Percentiles rank a stretch among this genome's conserved stretches.
Evolutionary conservation across 2,329 filamentous ascomycete genomes (phyloP).

Genomic region (Hypoxylon sp.): DNA sequence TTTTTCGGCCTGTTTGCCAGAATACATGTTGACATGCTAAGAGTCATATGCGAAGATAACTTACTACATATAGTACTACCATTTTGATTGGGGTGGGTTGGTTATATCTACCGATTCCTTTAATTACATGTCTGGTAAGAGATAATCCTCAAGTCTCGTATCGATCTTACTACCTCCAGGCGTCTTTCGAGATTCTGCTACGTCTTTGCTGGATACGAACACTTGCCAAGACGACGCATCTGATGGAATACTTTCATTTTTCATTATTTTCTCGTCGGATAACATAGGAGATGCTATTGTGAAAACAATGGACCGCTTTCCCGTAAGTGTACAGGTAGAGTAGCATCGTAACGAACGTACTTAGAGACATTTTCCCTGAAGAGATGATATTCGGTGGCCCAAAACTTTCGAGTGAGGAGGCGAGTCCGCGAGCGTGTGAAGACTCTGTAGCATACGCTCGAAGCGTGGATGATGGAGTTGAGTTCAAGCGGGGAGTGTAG

Average conservation of each 20-base stretch:
- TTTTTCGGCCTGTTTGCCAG: not conserved
- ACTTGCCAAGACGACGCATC: too few relatives aligned
- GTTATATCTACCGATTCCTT: too few relatives aligned
- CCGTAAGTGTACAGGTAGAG: too few relatives aligned
- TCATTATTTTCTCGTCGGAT: too few relatives aligned
- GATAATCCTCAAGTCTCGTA: too few relatives aligned
- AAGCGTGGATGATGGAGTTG: not conserved
- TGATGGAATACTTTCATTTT: too few relatives aligned
- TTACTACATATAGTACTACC: not conserved
- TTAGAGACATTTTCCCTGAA: not conserved
- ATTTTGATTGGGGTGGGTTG: not conserved
- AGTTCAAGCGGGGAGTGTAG: not conserved
- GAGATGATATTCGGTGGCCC: not conserved
- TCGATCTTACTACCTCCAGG: too few relatives aligned
- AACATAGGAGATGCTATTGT: too few relatives aligned
- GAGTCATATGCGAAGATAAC: not conserved
- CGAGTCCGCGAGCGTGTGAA: not conserved
- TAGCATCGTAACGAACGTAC: not conserved
- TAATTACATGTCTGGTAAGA: too few relatives aligned
- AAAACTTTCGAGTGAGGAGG: not conserved
- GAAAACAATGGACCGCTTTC: too few relatives aligned
- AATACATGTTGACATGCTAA: not conserved
- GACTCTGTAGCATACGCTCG: constrained; percentile 2
- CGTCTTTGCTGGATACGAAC: too few relatives aligned
- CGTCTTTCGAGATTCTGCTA: too few relatives aligned